Evolutionary conservation across 306 rosid species (phyloP), one percentile per base, ranked within the genome.

Genomic region (Vigna radiata): DNA sequence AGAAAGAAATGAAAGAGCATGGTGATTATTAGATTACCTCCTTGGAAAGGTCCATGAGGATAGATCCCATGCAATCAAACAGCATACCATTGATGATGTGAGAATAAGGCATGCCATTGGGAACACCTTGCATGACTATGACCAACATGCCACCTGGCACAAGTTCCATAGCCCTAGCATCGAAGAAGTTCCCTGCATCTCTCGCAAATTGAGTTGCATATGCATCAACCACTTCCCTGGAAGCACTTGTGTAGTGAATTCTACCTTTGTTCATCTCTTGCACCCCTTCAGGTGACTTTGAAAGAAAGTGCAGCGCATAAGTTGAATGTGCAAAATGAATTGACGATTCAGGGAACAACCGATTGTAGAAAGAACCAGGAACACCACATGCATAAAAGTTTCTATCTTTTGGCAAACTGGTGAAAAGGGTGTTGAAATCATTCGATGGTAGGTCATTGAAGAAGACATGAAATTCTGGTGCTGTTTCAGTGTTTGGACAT

Each of bases 1-100:
- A 43, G 9, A 19, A 43, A 67, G 16, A 33, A 50, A 17, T 9
- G 75, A 46, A 65, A 41, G 1, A 6, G 3, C 12, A 13, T 6
- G 46, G n/a, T n/a, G n/a, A n/a, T n/a, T n/a, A n/a, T n/a, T n/a
- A n/a, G 18, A 10, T 81, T 81, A 87, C 93, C 93, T 87, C 83
- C 10, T 72, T 78, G 13, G 77, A 87, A 83, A 89, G 80, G 2
- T 89, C 91, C 83, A 37, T 39, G 46, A 87, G 84, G 41, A 67
- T 66, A 2, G 74, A 74, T 8, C 81, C 82, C 66, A 87, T 65
- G 3, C 18, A 31, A 18, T 85, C 82, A 77, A n/a, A 83, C 15
- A 75, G 21, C 66, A 67, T 53, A 4, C 87, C 87, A 33, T 47
- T 1, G 0, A 81, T 19, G 1, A 65, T 31, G 15, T 79, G 13